Evolutionary conservation across 306 rosid genomes (phyloP), one percentile per base, ranked within the genome.

Genomic region (Spatholobus suberectus): DNA sequence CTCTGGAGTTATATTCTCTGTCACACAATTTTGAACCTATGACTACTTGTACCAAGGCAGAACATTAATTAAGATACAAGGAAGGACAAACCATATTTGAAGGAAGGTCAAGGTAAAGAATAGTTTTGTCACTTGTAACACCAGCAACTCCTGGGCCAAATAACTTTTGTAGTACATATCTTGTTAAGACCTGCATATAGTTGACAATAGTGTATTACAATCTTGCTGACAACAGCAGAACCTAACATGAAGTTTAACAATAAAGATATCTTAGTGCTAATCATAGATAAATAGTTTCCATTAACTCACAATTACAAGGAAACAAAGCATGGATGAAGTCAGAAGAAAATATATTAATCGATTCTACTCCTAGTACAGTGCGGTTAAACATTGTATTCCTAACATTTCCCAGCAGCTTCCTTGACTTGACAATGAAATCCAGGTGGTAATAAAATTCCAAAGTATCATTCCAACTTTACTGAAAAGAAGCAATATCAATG

Each of bases 61-160:
- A 14, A 41, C 32, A 9, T 41, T 21, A 13, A 54, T 23, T 6
- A 23, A 7, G 80, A 13, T 14, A 8, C 49, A 59, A 47, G 55
- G 55, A 81, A 79, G 84, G 81, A 71, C 75, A 77, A 17, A 91
- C 93, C 97, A 91, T 89, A 76, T 93, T 93, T 52, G 97, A 91
- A 80, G 93, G 94, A 71, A 93, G 96, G 72, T 93, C 97, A 35
- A 85, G 87, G 70, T 93, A 89, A 52, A 90, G 73, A 80, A 90
- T 44, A 37, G 82, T 86, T 35, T 73, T 37, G 76, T 90, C 38
- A 40, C 87, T 83, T 55, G 94, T 93, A 74, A 85, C 87, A 46
- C 77, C 80, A 32, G 81, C 86, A 40, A 52, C 40, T 54, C 82
- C 85, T 0, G 93, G 94, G 41, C 94, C 94, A 75, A 91, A 93